A percentile compares a stretch with the other conserved stretches of the same genome.
These are phyloP conservation scores for Halenospora varia DNA, from an alignment of 495 filamentous ascomycete genomes.

Conservation along the genomic window DNA sequence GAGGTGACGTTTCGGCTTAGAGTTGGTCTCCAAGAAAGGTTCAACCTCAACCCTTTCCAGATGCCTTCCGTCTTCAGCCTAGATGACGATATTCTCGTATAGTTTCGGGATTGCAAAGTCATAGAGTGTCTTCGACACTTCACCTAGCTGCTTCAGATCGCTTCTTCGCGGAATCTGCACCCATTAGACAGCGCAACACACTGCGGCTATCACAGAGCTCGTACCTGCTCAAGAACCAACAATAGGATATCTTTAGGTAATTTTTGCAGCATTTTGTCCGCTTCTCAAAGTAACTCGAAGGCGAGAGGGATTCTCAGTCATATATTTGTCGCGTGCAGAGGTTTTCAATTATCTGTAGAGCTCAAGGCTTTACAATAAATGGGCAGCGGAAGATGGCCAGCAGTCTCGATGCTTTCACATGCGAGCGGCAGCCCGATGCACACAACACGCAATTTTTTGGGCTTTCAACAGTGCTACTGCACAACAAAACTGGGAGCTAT, in stretches of 20 bases:
- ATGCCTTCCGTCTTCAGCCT: too few species aligned
- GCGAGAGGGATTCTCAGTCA: background rate
- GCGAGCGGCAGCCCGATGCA: too few species aligned
- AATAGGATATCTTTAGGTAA: conserved; percentile 1
- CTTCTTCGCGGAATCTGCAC: background rate
- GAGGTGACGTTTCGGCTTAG: background rate
- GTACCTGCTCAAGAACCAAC: background rate
- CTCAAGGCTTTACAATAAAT: background rate
- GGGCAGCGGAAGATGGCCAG: background rate
- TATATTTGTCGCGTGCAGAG: conserved; percentile 2
- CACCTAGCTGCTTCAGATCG: background rate
- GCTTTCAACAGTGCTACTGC: too few species aligned
- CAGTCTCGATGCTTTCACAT: too few species aligned
- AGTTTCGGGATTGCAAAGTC: background rate
- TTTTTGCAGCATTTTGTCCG: conserved; percentile 1
- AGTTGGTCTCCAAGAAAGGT: background rate
- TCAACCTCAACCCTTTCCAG: background rate
- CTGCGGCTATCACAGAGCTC: background rate
- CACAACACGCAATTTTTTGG: too few species aligned
- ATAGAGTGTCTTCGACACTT: background rate
- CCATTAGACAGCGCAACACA: background rate
- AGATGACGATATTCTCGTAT: background rate
- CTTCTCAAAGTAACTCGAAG: background rate
- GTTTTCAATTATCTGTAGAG: background rate
- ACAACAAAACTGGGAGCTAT: too few species aligned